Percentiles rank a stretch among this genome's conserved stretches.
These are phyloP conservation scores for Pseudohyphozyma bogoriensis DNA, from an alignment of 768 basidiomycete genomes.

Conservation along the genomic window DNA sequence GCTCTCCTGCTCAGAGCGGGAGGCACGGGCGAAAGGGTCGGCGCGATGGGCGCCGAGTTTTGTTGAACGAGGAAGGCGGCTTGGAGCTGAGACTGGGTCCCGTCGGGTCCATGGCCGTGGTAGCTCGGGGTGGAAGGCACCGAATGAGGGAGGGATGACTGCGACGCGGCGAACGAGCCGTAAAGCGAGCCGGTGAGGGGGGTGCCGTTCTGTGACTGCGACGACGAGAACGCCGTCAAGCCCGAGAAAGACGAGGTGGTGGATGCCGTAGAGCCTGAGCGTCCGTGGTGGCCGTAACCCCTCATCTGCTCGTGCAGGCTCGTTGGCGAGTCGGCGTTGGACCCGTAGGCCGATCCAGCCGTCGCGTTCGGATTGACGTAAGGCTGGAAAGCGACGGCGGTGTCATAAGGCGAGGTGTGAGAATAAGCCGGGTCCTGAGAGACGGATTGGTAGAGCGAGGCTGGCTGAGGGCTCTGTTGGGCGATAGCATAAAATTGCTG, in stretches of 20 bases:
- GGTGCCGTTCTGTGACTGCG: conserved; percentile 12
- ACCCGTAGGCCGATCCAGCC: neutral
- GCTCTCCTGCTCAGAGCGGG: conserved; percentile 19
- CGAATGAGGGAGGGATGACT: conserved; percentile 13
- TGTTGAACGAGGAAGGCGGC: conserved; percentile 6
- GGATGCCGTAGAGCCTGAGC: conserved; percentile 29
- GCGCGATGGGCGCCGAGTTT: neutral
- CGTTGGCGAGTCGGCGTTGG: conserved; percentile 13
- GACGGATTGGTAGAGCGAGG: no score
- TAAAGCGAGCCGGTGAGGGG: conserved; percentile 22
- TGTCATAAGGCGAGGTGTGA: no score
- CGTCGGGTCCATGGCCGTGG: neutral
- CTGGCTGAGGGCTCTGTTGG: no score
- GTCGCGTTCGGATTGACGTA: no score
- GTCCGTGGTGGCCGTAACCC: conserved; percentile 8
- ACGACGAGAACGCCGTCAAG: conserved; percentile 23
- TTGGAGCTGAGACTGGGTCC: conserved; percentile 1
- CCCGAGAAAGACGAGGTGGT: conserved; percentile 22
- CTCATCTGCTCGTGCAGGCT: no score
- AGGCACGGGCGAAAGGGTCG: neutral
- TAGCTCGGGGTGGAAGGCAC: conserved; percentile 21
- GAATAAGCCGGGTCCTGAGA: no score
- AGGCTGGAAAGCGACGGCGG: no score
- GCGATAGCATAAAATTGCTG: no score
- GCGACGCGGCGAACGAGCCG: conserved; percentile 24